Base-by-base conservation (phyloP, 192 early-diverging fungal species). In the Coemansia nantahalensis region DNA sequence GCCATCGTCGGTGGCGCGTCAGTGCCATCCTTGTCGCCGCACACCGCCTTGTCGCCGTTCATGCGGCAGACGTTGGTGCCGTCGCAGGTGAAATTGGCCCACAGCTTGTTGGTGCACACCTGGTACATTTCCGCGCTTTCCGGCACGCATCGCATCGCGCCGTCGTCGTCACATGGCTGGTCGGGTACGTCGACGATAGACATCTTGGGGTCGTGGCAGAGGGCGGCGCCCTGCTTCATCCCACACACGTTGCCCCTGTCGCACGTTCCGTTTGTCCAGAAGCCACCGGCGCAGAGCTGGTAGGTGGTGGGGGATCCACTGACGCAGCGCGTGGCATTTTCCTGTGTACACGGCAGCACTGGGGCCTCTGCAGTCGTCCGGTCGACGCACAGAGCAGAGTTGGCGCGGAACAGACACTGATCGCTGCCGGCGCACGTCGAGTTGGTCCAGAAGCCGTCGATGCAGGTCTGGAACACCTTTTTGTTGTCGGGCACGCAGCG, bases 391-490 rank as follows among this genome's bases (percentile, higher is more conserved):
- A 51, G 14, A 0, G 65, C 46, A 8, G 52, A n/a, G 8, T 39
- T 46, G 3, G 32, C 39, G 19, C 65, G 46, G 24, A 39, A 37
- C 43, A 67, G 19, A 31, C 65, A 67, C 32, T 47, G 47, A 22
- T 50, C 63, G 43, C 56, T 42, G 8, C 55, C 42, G 30, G 48
- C 21, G 36, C 68, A 72, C 5, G 62, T 65, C 17, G 64, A 74
- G 35, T 74, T 65, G 24, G 59, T 48, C 70, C 70, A 74, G 59
- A 59, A 67, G 28, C 62, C 53, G 38, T 74, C 59, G 19, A 38
- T 36, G 46, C 70, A 74, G 13, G 60, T 41, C 39, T 76, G 72
- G 60, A 62, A 76, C 8, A 56, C 48, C 8, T 31, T 31, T 16
- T 48, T 51, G 48, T 64, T 56, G 37, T 59, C 63, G 1, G 38